phyloP scores from a whole-genome alignment of 1,284 basidiomycete species.

The Boletus calvinii region DNA sequence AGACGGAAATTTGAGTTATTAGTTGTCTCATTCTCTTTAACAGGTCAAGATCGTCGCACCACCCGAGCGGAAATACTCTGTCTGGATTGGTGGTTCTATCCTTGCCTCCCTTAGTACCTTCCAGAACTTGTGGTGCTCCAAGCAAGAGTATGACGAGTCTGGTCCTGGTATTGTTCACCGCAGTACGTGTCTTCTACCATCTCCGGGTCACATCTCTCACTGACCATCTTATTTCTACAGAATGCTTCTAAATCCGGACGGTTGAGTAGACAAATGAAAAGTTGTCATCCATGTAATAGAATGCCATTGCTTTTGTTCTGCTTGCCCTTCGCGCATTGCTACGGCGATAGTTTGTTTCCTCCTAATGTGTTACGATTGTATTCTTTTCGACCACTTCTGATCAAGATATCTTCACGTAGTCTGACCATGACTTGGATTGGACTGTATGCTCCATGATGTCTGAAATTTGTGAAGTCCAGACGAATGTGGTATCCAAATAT shows the following conservation, averaged over 20 bases:
- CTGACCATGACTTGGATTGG: not conserved
- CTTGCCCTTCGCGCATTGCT: constrained; percentile 17
- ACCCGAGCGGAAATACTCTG: constrained; percentile 92
- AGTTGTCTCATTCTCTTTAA: constrained; percentile 17
- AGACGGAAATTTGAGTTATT: not conserved
- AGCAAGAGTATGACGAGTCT: constrained; percentile 90
- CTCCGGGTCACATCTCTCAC: not conserved
- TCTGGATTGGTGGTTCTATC: constrained; percentile 99
- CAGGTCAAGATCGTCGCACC: constrained; percentile 94
- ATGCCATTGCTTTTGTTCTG: constrained; percentile 22
- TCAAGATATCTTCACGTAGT: constrained; percentile 6
- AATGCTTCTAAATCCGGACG: constrained; percentile 35
- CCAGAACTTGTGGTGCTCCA: constrained; percentile 93
- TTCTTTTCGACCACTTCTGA: constrained; percentile 13
- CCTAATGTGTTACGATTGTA: constrained; percentile 29
- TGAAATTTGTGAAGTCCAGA: no score
- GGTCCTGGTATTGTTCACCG: constrained; percentile 85
- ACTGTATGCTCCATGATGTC: no score
- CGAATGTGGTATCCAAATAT: no score
- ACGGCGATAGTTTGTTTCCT: constrained; percentile 16
- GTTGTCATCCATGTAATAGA: constrained; percentile 29
- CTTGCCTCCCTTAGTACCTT: constrained; percentile 94
- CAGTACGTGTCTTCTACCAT: constrained; percentile 44
- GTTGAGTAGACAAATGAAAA: constrained; percentile 24
- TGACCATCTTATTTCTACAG: constrained; percentile 13